Percentiles rank a stretch among this genome's conserved stretches.
Conservation (phyloP, 2,329 filamentous ascomycete genomes). For the Apiospora malaysiana region DNA sequence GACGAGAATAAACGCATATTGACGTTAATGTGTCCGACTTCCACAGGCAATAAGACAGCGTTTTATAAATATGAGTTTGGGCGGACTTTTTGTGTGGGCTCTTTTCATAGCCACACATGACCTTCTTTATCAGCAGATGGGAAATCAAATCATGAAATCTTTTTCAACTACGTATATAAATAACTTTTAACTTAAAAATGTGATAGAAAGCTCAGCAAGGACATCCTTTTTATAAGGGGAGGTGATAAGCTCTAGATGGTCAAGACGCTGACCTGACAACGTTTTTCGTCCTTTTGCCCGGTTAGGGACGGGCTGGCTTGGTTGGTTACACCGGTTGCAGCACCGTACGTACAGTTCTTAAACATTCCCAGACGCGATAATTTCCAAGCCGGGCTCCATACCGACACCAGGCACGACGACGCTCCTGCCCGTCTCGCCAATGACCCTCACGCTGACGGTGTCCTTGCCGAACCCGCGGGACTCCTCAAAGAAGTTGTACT, state of each 20-base stretch:
- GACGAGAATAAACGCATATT: too few species aligned
- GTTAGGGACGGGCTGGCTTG: too few species aligned
- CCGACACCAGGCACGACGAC: constrained; percentile 58
- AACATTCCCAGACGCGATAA: constrained; percentile 31
- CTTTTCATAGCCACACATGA: background rate
- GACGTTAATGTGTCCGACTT: background rate
- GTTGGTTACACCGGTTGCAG: too few species aligned
- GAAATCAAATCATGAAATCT: too few species aligned
- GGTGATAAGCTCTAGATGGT: too few species aligned
- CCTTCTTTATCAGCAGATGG: background rate
- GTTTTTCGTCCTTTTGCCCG: too few species aligned
- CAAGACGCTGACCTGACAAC: too few species aligned
- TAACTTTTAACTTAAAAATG: too few species aligned
- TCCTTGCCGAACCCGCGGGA: constrained; percentile 59
- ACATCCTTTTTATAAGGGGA: too few species aligned
- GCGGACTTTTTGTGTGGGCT: background rate
- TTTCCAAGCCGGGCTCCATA: constrained; percentile 37
- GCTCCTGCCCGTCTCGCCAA: constrained; percentile 54
- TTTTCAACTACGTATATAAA: too few species aligned
- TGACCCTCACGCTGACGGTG: constrained; percentile 61
- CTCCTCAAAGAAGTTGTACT: constrained; percentile 69
- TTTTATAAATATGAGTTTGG: background rate
- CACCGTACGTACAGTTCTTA: too few species aligned
- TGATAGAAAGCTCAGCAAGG: too few species aligned
- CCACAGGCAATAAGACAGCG: background rate